Base-by-base conservation (phyloP, 1,284 basidiomycete species). In the Puccinia polysora region DNA sequence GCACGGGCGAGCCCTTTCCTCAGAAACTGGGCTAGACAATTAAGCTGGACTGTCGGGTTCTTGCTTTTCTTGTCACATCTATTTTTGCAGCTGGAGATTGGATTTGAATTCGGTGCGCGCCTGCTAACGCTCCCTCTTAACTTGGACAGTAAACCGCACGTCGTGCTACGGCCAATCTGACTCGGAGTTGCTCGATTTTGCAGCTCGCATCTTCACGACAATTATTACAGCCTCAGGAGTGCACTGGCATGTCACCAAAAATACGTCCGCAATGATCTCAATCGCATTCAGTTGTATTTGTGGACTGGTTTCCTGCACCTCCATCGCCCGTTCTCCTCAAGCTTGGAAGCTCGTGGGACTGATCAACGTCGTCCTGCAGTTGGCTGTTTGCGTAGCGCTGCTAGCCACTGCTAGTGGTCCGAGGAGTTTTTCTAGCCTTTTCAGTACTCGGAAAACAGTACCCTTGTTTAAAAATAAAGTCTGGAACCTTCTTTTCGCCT, bases 311-410 rank as follows among this genome's bases (percentile, higher is more conserved):
- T 50, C 59, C 30, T 43, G 47, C 20, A 52, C 40, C 28, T 23
- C 45, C 30, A 20, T 55, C 4, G 38, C 50, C 15, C 69, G 60
- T 8, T 72, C 69, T 6, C 69, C 69, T 1, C 28, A 53, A 43
- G 6, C 50, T 49, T 72, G 69, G 69, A 72, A 72, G 58, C 34
- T 72, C 10, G n/a, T 43, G 3, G 69, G 69, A 38, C 14, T 56
- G 5, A 1, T 63, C 20, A 25, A 5, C 15, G 4, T 64, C 34
- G 34, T 56, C 18, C 30, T 64, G 23, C 38, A 62, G 32, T n/a
- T 63, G 30, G 28, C 50, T 12, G 58, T 64, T 30, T 72, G 69
- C 53, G 45, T 72, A 14, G 45, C 32, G 8, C 14, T 72, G 38
- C 50, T 63, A 12, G 23, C 49, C 38, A 64, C 59, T 55, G 50